Evolutionary conservation across 1,284 basidiomycete genomes (phyloP), one percentile per base, ranked within the genome.

Genomic region (Pyrrhoderma noxium): DNA sequence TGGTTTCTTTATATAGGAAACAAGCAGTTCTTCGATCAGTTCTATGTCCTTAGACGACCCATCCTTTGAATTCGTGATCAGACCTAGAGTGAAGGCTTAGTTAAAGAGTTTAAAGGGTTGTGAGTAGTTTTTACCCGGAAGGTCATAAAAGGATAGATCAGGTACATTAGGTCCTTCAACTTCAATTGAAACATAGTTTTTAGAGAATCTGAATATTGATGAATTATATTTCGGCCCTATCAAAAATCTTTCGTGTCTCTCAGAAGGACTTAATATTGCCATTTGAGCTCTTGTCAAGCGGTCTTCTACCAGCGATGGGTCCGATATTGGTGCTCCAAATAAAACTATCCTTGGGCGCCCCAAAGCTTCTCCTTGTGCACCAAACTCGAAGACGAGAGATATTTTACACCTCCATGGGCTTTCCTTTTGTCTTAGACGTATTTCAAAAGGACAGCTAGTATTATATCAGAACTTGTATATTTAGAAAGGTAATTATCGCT

Each of bases 371-470:
- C 79, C 80, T 0, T 64, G 57, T 0, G 65, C 61, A 53, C 82
- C 75, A 0, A 70, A 74, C 47, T 66, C 70, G 49, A 77, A 73
- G 3, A 77, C 76, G 0, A 88, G 65, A 0, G 72, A 77, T 0
- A 89, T 74, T 0, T 64, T 58, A 56, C 87, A 89, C 44, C 68
- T 65, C 87, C 87, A 89, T 0, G 67, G 61, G 2, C 64, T 54
- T 5, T 14, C 7, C 0, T 75, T 74, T 11, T 67, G 62, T 0
- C 76, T 69, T 0, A 88, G 69, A 8, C 77, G 74, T 56, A 81
- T 84, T 57, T 88, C 85, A 0, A 80, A 85, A 0, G 85, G 83
- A 54, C 82, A 86, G n/a, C 85, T 87, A 54, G 11, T 31, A 5
- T 31, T 21, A 39, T 53, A 36, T 40, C 38, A n/a, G 21, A 7